These are phyloP conservation scores for Citrullus colocynthis DNA, from an alignment of 306 rosid species.

Conservation along the genomic window DNA sequence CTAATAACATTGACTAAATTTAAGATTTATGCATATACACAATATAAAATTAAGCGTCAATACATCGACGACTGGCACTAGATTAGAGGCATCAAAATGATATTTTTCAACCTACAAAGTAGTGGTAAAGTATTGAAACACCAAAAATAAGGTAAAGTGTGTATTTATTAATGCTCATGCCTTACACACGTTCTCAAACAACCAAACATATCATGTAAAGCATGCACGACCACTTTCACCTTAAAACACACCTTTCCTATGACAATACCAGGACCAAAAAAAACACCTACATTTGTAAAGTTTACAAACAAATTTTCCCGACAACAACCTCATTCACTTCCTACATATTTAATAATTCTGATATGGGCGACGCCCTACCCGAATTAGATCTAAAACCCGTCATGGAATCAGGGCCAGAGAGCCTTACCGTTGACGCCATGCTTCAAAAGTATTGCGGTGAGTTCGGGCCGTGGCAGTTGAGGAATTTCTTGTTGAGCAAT, in stretches of 20 bases:
- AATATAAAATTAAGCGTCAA: too few relatives aligned
- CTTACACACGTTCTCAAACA: not conserved
- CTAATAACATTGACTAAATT: too few relatives aligned
- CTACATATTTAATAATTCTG: not conserved
- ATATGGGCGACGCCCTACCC: not conserved
- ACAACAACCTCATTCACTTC: not conserved
- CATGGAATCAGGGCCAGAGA: constrained; percentile 7
- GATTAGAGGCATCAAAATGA: too few relatives aligned
- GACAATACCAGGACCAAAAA: not conserved
- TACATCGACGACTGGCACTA: too few relatives aligned
- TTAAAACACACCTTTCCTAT: constrained; percentile 1
- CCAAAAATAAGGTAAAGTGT: too few relatives aligned
- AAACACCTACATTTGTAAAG: not conserved
- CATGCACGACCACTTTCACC: not conserved
- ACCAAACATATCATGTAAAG: not conserved
- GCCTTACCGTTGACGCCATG: constrained; percentile 54
- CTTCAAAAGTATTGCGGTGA: constrained; percentile 59
- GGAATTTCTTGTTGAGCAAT: constrained; percentile 59
- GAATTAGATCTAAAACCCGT: constrained; percentile 18
- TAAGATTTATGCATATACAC: too few relatives aligned
- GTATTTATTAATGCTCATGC: not conserved
- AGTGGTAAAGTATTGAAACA: too few relatives aligned
- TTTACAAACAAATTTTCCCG: not conserved
- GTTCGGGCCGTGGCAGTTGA: constrained; percentile 69
- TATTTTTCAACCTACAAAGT: too few relatives aligned